Conservation (phyloP, 108 stramenopile species). For the Nitzschia inconspicua region DNA sequence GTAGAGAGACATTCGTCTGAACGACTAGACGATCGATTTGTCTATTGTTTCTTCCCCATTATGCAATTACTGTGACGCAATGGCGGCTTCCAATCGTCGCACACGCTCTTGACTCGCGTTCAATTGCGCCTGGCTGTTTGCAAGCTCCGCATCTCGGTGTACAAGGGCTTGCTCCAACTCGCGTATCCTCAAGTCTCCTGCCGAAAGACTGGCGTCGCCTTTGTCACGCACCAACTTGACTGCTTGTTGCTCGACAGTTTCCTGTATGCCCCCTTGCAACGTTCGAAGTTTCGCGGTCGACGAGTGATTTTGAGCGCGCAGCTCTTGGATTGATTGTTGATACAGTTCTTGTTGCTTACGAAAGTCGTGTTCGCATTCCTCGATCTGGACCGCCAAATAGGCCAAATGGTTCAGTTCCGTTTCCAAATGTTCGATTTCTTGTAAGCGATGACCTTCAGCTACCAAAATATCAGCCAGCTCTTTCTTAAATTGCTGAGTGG, state of each 20-base stretch:
- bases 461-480: constrained; percentile 3
- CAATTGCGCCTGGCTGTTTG: too few relatives aligned
- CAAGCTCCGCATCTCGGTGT: too few relatives aligned
- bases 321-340: neutral
- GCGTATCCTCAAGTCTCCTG: too few relatives aligned
- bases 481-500: constrained; percentile 3
- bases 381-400: constrained; percentile 21
- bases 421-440: constrained; percentile 20
- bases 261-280: too few relatives aligned
- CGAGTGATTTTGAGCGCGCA: neutral
- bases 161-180: too few relatives aligned
- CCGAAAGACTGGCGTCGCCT: too few relatives aligned
- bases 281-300: neutral
- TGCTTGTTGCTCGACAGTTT: neutral
- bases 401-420: constrained; percentile 19
- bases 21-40: too few relatives aligned
- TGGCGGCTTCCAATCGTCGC: too few relatives aligned
- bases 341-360: neutral
- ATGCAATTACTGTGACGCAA: too few relatives aligned
- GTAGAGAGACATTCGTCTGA: too few relatives aligned
- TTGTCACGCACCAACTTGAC: neutral
- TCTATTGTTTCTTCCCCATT: too few relatives aligned
- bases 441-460: constrained; percentile 12
- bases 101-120: too few relatives aligned
- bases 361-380: constrained; percentile 13